Percentiles rank a stretch among this genome's conserved stretches.
phyloP scores from a whole-genome alignment of 2,329 filamentous ascomycete genomes.

The Cadophora luteo-olivacea region DNA sequence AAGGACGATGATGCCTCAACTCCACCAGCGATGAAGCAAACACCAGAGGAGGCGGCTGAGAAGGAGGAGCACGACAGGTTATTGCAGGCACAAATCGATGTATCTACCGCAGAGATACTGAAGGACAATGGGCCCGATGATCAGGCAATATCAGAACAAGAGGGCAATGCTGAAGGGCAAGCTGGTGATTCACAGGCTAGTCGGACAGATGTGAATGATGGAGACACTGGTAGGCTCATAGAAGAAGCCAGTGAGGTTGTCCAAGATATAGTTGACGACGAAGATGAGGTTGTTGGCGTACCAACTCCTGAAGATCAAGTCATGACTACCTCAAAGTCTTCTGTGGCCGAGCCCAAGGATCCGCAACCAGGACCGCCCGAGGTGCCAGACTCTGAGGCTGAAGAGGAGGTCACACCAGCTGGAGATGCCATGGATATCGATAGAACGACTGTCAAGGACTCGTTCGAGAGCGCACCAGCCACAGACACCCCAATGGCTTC shows the following conservation, averaged over 20 bases:
- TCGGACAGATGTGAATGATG: conserved; percentile 9
- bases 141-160: conserved; percentile 43
- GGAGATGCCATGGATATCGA: conserved; percentile 42
- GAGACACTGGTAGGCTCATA: conserved; percentile 26
- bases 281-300: conserved; percentile 36
- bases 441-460: conserved; percentile 37
- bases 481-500: conserved; percentile 19
- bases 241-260: conserved; percentile 37
- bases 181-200: conserved; percentile 11
- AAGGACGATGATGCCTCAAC: conserved; percentile 52
- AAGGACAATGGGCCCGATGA: conserved; percentile 55
- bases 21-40: conserved; percentile 42
- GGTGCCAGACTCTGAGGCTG: conserved; percentile 40
- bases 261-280: conserved; percentile 40
- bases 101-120: conserved; percentile 49
- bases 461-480: conserved; percentile 35
- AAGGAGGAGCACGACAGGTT: conserved; percentile 45
- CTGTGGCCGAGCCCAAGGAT: conserved; percentile 23
- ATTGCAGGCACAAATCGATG: conserved; percentile 37
- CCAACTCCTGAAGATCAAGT: conserved; percentile 35
- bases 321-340: background rate
- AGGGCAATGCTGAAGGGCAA: background rate
- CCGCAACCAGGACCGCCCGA: conserved; percentile 29
- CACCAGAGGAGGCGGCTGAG: conserved; percentile 43
- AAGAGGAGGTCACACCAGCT: conserved; percentile 33